Conservation (phyloP, 2,329 filamentous ascomycete genomes). For the Diplocarpon rosae region DNA sequence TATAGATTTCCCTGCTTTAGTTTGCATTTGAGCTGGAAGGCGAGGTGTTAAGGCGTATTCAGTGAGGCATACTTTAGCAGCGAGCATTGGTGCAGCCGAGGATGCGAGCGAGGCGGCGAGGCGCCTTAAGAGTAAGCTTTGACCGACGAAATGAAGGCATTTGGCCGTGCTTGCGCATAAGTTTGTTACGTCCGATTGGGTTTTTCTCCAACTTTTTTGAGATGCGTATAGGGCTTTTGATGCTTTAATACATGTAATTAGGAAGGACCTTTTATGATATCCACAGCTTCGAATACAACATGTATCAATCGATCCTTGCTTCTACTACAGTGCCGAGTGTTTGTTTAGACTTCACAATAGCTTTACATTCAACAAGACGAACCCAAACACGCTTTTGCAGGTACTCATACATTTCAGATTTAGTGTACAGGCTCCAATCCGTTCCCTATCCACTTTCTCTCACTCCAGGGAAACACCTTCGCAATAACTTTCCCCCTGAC, state of each 20-base stretch:
- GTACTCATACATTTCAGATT: no score
- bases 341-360: not conserved
- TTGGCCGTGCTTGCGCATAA: slow-evolving; percentile 12
- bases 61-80: slow-evolving; percentile 24
- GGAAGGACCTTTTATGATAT: slow-evolving; percentile 27
- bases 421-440: slow-evolving; percentile 26
- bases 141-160: slow-evolving; percentile 9
- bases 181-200: slow-evolving; percentile 19
- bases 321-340: no score
- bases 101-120: slow-evolving; percentile 10
- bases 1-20: slow-evolving; percentile 23
- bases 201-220: slow-evolving; percentile 20
- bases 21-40: slow-evolving; percentile 26
- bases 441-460: slow-evolving; percentile 40
- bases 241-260: slow-evolving; percentile 29
- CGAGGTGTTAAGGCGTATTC: slow-evolving; percentile 28
- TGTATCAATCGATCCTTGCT: slow-evolving; percentile 7
- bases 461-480: slow-evolving; percentile 40
- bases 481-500: slow-evolving; percentile 74
- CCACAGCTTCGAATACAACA: slow-evolving; percentile 14
- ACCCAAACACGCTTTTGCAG: no score
- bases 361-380: not conserved
- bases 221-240: slow-evolving; percentile 18
- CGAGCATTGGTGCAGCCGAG: slow-evolving; percentile 27
- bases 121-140: slow-evolving; percentile 11